A percentile compares a stretch with the other conserved stretches of the same genome.
Conservation (phyloP, 192 early-diverging fungal species). For the Podila epicladia region DNA sequence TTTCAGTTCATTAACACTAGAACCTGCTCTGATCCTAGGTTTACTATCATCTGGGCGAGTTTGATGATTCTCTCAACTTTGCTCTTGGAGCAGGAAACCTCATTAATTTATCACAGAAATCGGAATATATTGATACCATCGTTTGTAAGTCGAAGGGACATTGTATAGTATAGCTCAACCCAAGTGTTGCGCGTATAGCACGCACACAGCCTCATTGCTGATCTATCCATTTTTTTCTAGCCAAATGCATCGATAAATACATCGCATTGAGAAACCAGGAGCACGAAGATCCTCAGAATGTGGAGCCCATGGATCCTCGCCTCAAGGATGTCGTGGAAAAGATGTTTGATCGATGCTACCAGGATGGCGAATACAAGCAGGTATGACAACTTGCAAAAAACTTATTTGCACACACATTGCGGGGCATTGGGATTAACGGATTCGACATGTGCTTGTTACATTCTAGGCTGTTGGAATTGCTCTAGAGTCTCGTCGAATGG, state of each 20-base stretch:
- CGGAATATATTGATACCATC: slow-evolving; percentile 94
- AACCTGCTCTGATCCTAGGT: slow-evolving; percentile 61
- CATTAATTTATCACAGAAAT: slow-evolving; percentile 84
- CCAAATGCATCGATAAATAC: slow-evolving; percentile 95
- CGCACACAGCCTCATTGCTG: slow-evolving; percentile 6
- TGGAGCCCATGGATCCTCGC: slow-evolving; percentile 73
- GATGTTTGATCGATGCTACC: slow-evolving; percentile 95
- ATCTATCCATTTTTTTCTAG: slow-evolving; percentile 51
- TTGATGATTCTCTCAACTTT: slow-evolving; percentile 95
- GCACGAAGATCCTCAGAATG: slow-evolving; percentile 47
- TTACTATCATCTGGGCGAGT: slow-evolving; percentile 97
- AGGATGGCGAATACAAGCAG: slow-evolving; percentile 87
- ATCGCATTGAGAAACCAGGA: slow-evolving; percentile 75
- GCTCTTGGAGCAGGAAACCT: slow-evolving; percentile 92
- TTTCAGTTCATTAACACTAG: too few relatives aligned
- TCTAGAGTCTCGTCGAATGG: slow-evolving; percentile 89
- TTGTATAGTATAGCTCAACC: background rate
- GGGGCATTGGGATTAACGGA: too few relatives aligned
- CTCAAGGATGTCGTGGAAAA: slow-evolving; percentile 92
- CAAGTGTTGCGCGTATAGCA: background rate
- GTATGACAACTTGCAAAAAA: slow-evolving; percentile 9
- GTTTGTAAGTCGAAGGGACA: slow-evolving; percentile 70
- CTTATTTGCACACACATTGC: too few relatives aligned
- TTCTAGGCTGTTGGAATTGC: slow-evolving; percentile 92
- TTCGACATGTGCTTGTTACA: too few relatives aligned